A percentile compares a stretch with the other conserved stretches of the same genome.
Conservation (phyloP, 148 eudicot genomes). For the Silene uniflora region DNA sequence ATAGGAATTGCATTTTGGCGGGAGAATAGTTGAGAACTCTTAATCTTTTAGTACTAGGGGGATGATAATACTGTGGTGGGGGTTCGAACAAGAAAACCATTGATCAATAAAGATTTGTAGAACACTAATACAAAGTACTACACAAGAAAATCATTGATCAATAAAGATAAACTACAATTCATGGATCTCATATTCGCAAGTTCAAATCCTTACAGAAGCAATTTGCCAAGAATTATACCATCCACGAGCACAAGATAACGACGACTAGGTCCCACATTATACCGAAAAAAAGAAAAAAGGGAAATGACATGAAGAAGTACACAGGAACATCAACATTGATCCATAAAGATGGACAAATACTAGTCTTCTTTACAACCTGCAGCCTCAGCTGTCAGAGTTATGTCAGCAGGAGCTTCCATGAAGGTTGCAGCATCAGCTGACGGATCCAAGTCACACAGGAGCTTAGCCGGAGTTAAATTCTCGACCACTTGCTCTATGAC, state of each 20-base stretch:
- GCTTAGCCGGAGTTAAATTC: not conserved
- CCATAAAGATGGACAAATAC: not conserved
- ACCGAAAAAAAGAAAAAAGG: not conserved
- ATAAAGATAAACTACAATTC: not conserved
- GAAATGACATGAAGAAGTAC: not conserved
- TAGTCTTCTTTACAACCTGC: conserved; percentile 20
- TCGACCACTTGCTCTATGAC: conserved; percentile 22
- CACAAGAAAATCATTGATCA: not conserved
- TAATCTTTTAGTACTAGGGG: too few relatives aligned
- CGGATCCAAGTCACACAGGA: conserved; percentile 20
- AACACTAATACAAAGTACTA: not conserved
- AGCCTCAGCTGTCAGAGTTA: conserved; percentile 14
- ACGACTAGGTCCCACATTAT: not conserved
- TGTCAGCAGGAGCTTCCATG: not conserved
- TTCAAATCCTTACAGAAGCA: not conserved
- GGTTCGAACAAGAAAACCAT: too few relatives aligned
- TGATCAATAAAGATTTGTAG: too few relatives aligned
- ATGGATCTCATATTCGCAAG: not conserved
- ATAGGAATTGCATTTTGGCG: too few relatives aligned
- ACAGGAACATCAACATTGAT: conserved; percentile 5
- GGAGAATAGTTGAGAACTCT: too few relatives aligned
- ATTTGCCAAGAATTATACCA: too few relatives aligned
- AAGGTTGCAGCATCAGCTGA: conserved; percentile 13
- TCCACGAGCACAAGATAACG: not conserved
- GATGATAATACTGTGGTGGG: too few relatives aligned